Base-by-base conservation (phyloP, 306 rosid species). In the Pueraria montana region DNA sequence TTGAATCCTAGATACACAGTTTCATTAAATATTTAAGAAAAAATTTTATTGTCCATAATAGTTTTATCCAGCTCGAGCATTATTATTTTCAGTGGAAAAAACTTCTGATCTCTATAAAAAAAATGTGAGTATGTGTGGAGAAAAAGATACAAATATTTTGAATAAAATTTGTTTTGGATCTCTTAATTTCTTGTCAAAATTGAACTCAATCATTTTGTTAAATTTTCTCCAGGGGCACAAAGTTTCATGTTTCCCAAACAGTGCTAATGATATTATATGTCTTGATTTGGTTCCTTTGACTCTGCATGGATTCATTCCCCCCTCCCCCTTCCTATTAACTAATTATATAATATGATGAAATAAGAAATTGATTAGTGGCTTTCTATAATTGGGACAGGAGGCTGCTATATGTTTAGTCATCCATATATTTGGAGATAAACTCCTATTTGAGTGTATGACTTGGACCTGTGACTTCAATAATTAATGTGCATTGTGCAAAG, bases 211-310 rank as follows among this genome's bases (percentile, higher is more conserved):
- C 4, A 30, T 30, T 30, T 30, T 30, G 34, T 30, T 30, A 30
- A 30, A 30, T 27, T 27, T 36, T 36, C 11, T 11, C 10, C 11
- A 40, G 11, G 45, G 45, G 2, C 80, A 88, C 68, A 73, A 62
- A 32, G 69, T 79, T 62, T 74, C 7, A 8, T 83, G 84, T 80
- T 79, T 40, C 64, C 86, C 72, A 52, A 86, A 85, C 85, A 48
- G 36, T 63, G 55, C 75, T 73, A 70, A 70, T 82, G 78, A 84
- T 87, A 81, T 86, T 81, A 68, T 87, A 77, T 86, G 64, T 86
- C 80, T 6, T n/a, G 53, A 72, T 68, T 50, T 82, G 69, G 72
- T 79, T 83, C 69, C 64, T 55, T 86, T 74, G 86, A 63, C 87
- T 84, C 80, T 65, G 48, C 84, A 72, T 45, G 56, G 71, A 85